phyloP scores from a whole-genome alignment of 495 filamentous ascomycete genomes.

The Pyronema domesticum region DNA sequence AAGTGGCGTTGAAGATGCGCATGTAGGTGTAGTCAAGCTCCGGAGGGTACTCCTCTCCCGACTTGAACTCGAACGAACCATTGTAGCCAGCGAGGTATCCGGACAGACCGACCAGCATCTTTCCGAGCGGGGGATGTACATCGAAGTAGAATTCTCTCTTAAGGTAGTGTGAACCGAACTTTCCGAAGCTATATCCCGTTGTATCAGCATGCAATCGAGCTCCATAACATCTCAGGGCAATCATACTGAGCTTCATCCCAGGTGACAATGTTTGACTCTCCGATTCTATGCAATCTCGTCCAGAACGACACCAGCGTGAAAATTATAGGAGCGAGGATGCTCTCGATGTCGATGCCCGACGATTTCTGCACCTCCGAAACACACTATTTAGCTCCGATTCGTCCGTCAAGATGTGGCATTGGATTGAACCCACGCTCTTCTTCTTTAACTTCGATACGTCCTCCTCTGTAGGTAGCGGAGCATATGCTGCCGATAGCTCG shows the following conservation, averaged over 20 bases:
- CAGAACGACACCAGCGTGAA: slow-evolving; percentile 83
- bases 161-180: slow-evolving; percentile 96
- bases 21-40: slow-evolving; percentile 97
- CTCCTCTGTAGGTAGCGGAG: slow-evolving; percentile 3
- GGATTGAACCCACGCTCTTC: slow-evolving; percentile 7
- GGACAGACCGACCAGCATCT: slow-evolving; percentile 93
- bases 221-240: neutral
- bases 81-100: slow-evolving; percentile 95
- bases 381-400: neutral
- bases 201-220: neutral
- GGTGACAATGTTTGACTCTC: slow-evolving; percentile 84
- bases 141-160: slow-evolving; percentile 99
- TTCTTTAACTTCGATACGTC: slow-evolving; percentile 8
- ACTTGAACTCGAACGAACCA: slow-evolving; percentile 99
- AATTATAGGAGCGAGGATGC: slow-evolving; percentile 67
- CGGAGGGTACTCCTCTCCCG: slow-evolving; percentile 80
- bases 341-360: slow-evolving; percentile 34
- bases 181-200: slow-evolving; percentile 57
- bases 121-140: slow-evolving; percentile 90
- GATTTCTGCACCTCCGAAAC: neutral
- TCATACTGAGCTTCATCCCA: slow-evolving; percentile 97
- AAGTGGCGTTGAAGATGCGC: slow-evolving; percentile 91
- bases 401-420: neutral
- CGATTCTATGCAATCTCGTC: slow-evolving; percentile 89
- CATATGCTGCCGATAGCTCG: neutral